A percentile compares a stretch with the other conserved stretches of the same genome.
These are phyloP conservation scores for Ceratobasidium sp. DNA, from an alignment of 1,284 basidiomycete genomes.

Conservation along the genomic window DNA sequence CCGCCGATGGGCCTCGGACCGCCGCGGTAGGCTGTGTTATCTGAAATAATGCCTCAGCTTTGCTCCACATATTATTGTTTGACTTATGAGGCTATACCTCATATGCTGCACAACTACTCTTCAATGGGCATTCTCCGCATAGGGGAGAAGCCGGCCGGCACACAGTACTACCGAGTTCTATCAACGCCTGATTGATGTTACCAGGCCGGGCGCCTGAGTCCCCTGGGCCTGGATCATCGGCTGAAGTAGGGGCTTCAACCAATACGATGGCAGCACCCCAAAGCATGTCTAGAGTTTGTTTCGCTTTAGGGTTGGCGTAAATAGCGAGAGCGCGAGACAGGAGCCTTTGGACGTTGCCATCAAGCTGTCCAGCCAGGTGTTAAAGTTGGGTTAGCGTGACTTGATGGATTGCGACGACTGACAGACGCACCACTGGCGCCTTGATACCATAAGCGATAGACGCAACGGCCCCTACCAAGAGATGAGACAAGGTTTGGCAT, in stretches of 20 bases:
- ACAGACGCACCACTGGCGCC: slow-evolving; percentile 75
- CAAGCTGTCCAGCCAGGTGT: slow-evolving; percentile 61
- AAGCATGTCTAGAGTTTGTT: slow-evolving; percentile 77
- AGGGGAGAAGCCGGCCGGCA: slow-evolving; percentile 84
- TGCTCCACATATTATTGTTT: slow-evolving; percentile 8
- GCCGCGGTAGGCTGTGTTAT: slow-evolving; percentile 42
- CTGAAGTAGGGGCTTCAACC: slow-evolving; percentile 59
- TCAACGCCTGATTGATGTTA: slow-evolving; percentile 88
- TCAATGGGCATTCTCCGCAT: slow-evolving; percentile 77
- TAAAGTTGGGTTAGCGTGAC: not conserved
- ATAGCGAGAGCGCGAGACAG: slow-evolving; percentile 82
- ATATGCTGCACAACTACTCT: slow-evolving; percentile 71
- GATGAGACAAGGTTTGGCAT: slow-evolving; percentile 21
- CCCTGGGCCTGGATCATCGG: not conserved
- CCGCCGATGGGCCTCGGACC: slow-evolving; percentile 47
- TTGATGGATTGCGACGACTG: not conserved
- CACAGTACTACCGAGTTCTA: slow-evolving; percentile 88
- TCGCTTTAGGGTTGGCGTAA: slow-evolving; percentile 80
- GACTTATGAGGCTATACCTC: slow-evolving; percentile 43
- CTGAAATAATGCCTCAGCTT: slow-evolving; percentile 37
- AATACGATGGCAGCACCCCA: slow-evolving; percentile 79
- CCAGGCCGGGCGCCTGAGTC: slow-evolving; percentile 58
- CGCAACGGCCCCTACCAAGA: slow-evolving; percentile 77
- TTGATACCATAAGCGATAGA: slow-evolving; percentile 88
- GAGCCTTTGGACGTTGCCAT: slow-evolving; percentile 90